Conservation (phyloP, 768 basidiomycete species). For the Amanita rubescens region DNA sequence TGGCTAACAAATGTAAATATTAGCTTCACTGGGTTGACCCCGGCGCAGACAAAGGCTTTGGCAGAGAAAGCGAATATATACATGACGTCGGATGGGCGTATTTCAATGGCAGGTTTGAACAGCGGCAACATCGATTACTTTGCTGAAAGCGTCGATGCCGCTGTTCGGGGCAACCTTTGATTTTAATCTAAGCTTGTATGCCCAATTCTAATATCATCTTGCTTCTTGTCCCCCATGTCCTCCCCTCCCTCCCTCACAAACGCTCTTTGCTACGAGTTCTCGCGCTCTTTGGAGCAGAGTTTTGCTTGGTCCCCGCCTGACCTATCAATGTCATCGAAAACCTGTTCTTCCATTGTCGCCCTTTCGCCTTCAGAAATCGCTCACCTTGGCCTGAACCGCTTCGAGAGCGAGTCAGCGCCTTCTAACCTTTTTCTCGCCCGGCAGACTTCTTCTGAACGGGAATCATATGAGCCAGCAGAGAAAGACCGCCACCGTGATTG, state of each 20-base stretch:
- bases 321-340: slow-evolving; percentile 4
- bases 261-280: neutral
- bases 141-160: slow-evolving; percentile 77
- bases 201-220: slow-evolving; percentile 3
- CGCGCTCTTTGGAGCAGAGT: neutral
- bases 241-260: neutral
- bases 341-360: slow-evolving; percentile 2
- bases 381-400: slow-evolving; percentile 1
- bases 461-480: neutral
- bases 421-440: neutral
- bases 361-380: slow-evolving; percentile 4
- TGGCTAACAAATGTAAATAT: slow-evolving; percentile 2
- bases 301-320: slow-evolving; percentile 1
- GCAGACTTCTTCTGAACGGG: neutral
- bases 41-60: slow-evolving; percentile 71
- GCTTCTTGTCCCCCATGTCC: neutral
- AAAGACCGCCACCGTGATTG: neutral
- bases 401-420: neutral
- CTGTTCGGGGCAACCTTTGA: slow-evolving; percentile 72
- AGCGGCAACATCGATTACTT: slow-evolving; percentile 81
- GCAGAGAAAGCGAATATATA: slow-evolving; percentile 89
- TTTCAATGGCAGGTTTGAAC: slow-evolving; percentile 93
- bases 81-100: slow-evolving; percentile 90
- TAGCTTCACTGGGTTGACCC: slow-evolving; percentile 85
- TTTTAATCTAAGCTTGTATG: neutral